Conservation (phyloP, 345 rosid genomes). For the Atalantia buxifolia region DNA sequence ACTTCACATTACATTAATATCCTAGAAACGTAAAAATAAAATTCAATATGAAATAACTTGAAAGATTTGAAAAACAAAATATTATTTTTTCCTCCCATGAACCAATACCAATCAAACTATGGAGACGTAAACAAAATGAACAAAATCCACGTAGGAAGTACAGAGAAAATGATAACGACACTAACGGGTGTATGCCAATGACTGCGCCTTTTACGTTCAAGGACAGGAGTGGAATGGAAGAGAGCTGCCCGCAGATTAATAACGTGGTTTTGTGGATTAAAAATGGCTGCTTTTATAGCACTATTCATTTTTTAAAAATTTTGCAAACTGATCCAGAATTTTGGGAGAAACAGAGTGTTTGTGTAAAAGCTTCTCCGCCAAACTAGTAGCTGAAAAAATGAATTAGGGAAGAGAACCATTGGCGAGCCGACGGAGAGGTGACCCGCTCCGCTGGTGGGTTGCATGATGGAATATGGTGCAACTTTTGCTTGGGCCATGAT, state of each 20-base stretch:
- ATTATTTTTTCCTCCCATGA: background rate
- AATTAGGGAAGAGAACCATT: background rate
- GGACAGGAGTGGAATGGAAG: conserved; percentile 63
- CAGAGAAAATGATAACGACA: conserved; percentile 8
- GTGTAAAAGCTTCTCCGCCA: no score
- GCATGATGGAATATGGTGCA: background rate
- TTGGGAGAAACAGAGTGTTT: background rate
- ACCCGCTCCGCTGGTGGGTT: background rate
- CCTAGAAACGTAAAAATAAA: background rate
- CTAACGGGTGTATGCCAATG: conserved; percentile 38
- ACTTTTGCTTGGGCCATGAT: background rate
- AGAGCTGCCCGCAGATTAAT: conserved; percentile 30
- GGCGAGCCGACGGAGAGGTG: background rate
- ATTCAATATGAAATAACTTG: background rate
- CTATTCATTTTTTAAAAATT: conserved; percentile 26
- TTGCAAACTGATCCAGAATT: background rate
- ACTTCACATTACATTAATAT: background rate
- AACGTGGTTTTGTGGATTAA: conserved; percentile 28
- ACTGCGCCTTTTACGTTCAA: conserved; percentile 55
- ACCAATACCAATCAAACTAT: background rate
- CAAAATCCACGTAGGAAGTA: background rate
- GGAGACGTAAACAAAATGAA: background rate
- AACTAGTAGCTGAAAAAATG: no score
- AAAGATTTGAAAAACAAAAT: background rate
- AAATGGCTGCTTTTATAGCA: conserved; percentile 38